Evolutionary conservation across 2,329 filamentous ascomycete species (phyloP).

Genomic region (Fusarium anthophilum): DNA sequence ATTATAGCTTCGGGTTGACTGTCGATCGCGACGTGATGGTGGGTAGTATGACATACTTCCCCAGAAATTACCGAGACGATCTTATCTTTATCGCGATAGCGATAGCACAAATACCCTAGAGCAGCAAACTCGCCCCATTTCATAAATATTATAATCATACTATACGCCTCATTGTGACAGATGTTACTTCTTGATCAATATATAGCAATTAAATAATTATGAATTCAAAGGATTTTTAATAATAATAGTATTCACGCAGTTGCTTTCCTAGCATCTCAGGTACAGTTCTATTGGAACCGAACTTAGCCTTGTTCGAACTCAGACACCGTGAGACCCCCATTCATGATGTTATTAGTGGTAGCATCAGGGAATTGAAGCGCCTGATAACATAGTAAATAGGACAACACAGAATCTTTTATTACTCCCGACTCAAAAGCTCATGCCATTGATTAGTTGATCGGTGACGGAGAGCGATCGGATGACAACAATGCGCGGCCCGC

Average conservation of each 20-base stretch:
- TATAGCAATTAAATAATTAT: too few species aligned
- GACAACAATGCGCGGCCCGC: background rate
- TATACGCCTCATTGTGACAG: too few species aligned
- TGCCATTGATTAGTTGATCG: background rate
- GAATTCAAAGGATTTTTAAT: fast-evolving
- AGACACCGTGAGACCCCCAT: too few species aligned
- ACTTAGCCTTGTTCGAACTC: too few species aligned
- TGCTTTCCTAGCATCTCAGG: too few species aligned
- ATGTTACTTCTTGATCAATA: too few species aligned
- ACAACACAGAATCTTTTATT: background rate
- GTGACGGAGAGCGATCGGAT: fast-evolving
- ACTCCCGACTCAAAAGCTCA: fast-evolving
- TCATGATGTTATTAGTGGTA: fast-evolving
- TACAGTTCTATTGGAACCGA: too few species aligned
- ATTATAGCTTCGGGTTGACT: background rate
- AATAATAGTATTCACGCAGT: too few species aligned
- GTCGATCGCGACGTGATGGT: background rate
- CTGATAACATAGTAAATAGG: fast-evolving
- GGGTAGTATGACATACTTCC: background rate
- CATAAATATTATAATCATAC: too few species aligned
- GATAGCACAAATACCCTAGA: background rate
- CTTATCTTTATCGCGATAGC: background rate
- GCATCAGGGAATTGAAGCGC: fast-evolving
- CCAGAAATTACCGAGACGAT: background rate
- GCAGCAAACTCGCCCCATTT: fast-evolving